Evolutionary conservation across 2,329 filamentous ascomycete species (phyloP).

Genomic region (Arthrinium puccinioides): DNA sequence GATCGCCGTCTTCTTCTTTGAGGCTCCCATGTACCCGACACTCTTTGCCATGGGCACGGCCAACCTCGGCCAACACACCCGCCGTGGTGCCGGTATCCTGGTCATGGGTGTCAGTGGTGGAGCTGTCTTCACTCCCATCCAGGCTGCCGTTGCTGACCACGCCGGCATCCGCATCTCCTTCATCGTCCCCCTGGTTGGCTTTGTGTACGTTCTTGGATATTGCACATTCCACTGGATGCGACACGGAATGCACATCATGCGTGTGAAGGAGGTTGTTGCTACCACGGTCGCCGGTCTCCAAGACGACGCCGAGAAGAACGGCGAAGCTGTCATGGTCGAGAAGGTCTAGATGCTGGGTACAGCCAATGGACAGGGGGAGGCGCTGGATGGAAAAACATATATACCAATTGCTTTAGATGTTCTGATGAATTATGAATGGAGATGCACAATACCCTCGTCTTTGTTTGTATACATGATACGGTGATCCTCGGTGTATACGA

Average conservation of each 20-base stretch:
- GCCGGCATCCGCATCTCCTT: conserved; percentile 32
- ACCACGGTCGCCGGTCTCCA: conserved; percentile 4
- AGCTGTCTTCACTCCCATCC: conserved; percentile 7
- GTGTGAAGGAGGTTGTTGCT: conserved; percentile 20
- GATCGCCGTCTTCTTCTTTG: conserved; percentile 8
- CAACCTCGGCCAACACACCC: conserved; percentile 7
- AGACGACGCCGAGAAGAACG: conserved; percentile 2
- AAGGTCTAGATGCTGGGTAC: too few species aligned
- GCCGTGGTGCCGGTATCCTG: conserved; percentile 6
- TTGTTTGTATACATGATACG: too few species aligned
- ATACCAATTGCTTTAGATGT: neutral
- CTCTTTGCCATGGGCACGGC: conserved; percentile 5
- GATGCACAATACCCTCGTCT: too few species aligned
- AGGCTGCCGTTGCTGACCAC: conserved; percentile 24
- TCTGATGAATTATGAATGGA: neutral
- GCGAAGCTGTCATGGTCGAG: neutral
- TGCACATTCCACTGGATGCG: conserved; percentile 23
- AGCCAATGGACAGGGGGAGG: too few species aligned
- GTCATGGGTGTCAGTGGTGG: conserved; percentile 7
- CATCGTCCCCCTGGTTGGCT: conserved; percentile 34
- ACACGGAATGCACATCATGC: conserved; percentile 21
- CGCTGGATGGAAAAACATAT: neutral
- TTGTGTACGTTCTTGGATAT: conserved; percentile 28
- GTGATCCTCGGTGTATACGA: too few species aligned
- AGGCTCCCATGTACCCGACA: conserved; percentile 7